These are phyloP conservation scores for Neurospora tetrasperma DNA, from an alignment of 495 filamentous ascomycete genomes.

Conservation along the genomic window DNA sequence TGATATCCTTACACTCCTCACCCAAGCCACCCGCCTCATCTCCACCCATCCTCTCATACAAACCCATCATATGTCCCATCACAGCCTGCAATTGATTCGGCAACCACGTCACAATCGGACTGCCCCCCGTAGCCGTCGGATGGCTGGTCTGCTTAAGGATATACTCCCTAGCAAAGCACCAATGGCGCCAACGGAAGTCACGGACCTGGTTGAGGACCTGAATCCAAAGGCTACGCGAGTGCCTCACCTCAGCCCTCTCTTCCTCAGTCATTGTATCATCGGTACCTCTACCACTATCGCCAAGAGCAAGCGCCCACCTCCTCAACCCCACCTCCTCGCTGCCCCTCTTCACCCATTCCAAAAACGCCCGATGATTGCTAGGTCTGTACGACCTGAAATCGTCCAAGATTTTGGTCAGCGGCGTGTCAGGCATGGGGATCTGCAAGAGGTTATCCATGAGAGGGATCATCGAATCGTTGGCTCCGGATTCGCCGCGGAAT, in stretches of 20 bases:
- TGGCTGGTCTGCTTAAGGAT: conserved; percentile 75
- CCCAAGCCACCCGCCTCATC: conserved; percentile 25
- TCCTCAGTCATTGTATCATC: conserved; percentile 7
- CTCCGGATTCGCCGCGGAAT: conserved; percentile 82
- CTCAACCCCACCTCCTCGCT: conserved; percentile 47
- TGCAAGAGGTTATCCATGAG: conserved; percentile 74
- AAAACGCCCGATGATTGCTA: conserved; percentile 73
- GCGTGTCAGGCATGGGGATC: conserved; percentile 71
- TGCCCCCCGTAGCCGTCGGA: conserved; percentile 82
- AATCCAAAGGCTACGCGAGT: conserved; percentile 51
- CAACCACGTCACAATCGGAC: conserved; percentile 85
- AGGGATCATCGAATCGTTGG: conserved; percentile 82
- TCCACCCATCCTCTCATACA: conserved; percentile 43
- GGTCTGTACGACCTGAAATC: conserved; percentile 84
- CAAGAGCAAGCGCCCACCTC: conserved; percentile 48
- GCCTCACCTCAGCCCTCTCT: conserved; percentile 19
- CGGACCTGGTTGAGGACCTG: conserved; percentile 70
- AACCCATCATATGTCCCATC: conserved; percentile 59
- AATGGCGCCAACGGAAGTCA: conserved; percentile 87
- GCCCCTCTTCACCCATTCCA: conserved; percentile 54
- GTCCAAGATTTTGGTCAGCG: conserved; percentile 70
- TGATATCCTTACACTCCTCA: conserved; percentile 43
- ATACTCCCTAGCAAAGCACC: conserved; percentile 91
- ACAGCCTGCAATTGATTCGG: conserved; percentile 76
- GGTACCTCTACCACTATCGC: conserved; percentile 25